Evolutionary conservation across 768 basidiomycete genomes (phyloP), one percentile per base, ranked within the genome.

Genomic region (Hericium alpestre): DNA sequence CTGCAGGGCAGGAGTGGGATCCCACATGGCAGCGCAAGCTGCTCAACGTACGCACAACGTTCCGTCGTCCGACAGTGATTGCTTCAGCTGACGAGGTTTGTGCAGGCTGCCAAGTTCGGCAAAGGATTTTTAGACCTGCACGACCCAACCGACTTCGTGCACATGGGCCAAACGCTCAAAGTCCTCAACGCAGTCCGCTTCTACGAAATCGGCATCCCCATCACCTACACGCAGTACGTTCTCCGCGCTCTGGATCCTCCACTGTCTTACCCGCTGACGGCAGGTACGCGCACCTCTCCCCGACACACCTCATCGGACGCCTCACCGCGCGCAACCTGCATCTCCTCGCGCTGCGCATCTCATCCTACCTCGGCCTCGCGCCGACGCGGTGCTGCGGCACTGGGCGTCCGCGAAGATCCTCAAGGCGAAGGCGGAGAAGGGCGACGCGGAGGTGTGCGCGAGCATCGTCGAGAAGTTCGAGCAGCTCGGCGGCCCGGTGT

Each of bases 331-430:
- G 93, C 13, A 91, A 91, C 60, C 76, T 93, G 59, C 94, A 99
- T 66, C 80, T 97, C 1, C 84, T 98, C 48, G 93, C 95, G 8
- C 81, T 98, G 16, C 84, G 93, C 23, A 85, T 98, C 60, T 93
- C 94, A 2, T 77, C 82, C 1, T 93, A 84, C 71, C 79, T 98
- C 32, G 79, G 80, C 15, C 75, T 98, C 48, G 87, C 89, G 53
- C 87, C 93, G 0, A 93, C 61, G 79, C 82, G 0, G 93, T 98
- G 0, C 74, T 99, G 43, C 90, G 86, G 61, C 95, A 98, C 66
- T 99, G 96, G 96, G 96, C 96, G 1, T 85, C 84, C 58, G 87
- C 91, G 1, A 95, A 96, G 70, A 96, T 99, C 57, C 69, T 82
- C 51, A 81, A 80, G 15, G 84, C 90, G 11, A 82, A 82, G 59